These are phyloP conservation scores for Phytophthora pluvialis DNA, from an alignment of 352 stramenopile species.

Conservation along the genomic window DNA sequence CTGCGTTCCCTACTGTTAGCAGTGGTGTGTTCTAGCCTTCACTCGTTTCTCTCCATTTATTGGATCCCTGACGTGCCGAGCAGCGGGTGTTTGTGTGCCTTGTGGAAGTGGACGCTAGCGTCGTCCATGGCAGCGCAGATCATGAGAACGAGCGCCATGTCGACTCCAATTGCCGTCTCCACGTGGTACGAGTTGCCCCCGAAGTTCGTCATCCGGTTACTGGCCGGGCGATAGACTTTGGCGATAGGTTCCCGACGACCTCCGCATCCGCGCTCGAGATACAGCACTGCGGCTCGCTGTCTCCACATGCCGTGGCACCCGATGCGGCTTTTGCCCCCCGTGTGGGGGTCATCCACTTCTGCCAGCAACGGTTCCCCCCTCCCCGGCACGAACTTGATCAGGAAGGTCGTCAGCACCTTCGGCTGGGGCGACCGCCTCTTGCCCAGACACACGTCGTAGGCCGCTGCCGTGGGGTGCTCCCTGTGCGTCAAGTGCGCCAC, in stretches of 20 bases:
- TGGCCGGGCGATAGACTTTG: slow-evolving; percentile 43
- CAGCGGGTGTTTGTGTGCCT: slow-evolving; percentile 22
- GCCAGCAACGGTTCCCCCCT: slow-evolving; percentile 40
- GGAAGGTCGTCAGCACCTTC: slow-evolving; percentile 39
- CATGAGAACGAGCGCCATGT: slow-evolving; percentile 40
- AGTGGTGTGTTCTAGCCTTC: slow-evolving; percentile 5
- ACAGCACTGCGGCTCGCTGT: slow-evolving; percentile 41
- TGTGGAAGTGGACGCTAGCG: slow-evolving; percentile 37
- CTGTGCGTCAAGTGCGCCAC: slow-evolving; percentile 35
- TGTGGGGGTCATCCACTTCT: slow-evolving; percentile 42
- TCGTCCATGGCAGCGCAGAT: slow-evolving; percentile 52
- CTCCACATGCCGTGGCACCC: slow-evolving; percentile 44
- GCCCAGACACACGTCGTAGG: slow-evolving; percentile 47
- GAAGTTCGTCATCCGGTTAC: slow-evolving; percentile 28
- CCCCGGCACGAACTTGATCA: slow-evolving; percentile 43
- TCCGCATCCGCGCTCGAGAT: slow-evolving; percentile 35
- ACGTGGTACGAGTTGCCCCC: slow-evolving; percentile 38
- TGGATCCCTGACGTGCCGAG: slow-evolving; percentile 27
- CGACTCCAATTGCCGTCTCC: slow-evolving; percentile 44
- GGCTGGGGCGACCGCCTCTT: slow-evolving; percentile 31
- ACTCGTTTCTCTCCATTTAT: slow-evolving; percentile 12
- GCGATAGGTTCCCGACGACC: slow-evolving; percentile 38
- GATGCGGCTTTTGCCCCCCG: slow-evolving; percentile 39
- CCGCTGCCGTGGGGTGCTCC: slow-evolving; percentile 18
- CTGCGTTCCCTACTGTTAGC: background rate